Evolutionary conservation across 208 protist genomes (phyloP).

Genomic region (Polymyxa betae): DNA sequence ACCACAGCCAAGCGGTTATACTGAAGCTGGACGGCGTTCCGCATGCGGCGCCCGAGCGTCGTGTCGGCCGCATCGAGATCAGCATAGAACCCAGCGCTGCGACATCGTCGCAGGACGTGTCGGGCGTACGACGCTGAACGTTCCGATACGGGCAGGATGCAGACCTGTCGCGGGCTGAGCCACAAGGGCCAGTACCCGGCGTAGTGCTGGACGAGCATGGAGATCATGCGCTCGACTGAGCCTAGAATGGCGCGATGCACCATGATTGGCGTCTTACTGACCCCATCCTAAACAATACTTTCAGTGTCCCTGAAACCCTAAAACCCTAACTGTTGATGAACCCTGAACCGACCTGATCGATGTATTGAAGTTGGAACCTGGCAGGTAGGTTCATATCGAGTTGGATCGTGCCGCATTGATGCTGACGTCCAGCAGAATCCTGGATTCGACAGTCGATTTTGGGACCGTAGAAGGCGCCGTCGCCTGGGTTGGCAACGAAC

Average conservation of each 20-base stretch:
- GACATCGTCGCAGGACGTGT: background rate
- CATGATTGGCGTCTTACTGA: slow-evolving; percentile 67
- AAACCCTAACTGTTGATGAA: background rate
- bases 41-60: background rate
- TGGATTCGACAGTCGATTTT: slow-evolving; percentile 98
- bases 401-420: slow-evolving; percentile 99
- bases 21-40: background rate
- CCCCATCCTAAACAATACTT: background rate
- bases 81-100: background rate
- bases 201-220: slow-evolving; percentile 82
- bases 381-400: slow-evolving; percentile 98
- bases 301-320: background rate
- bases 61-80: background rate
- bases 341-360: background rate
- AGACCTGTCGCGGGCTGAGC: slow-evolving; percentile 53
- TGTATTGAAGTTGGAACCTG: slow-evolving; percentile 93
- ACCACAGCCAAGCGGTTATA: slow-evolving; percentile 29
- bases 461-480: slow-evolving; percentile 99
- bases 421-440: slow-evolving; percentile 78
- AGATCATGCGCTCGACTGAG: slow-evolving; percentile 96
- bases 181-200: slow-evolving; percentile 32
- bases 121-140: background rate
- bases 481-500: slow-evolving; percentile 94
- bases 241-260: slow-evolving; percentile 98
- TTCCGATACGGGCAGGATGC: background rate